Evolutionary conservation across 805 yeast species (phyloP).

Genomic region (Sugiyamaella mastotermitis): DNA sequence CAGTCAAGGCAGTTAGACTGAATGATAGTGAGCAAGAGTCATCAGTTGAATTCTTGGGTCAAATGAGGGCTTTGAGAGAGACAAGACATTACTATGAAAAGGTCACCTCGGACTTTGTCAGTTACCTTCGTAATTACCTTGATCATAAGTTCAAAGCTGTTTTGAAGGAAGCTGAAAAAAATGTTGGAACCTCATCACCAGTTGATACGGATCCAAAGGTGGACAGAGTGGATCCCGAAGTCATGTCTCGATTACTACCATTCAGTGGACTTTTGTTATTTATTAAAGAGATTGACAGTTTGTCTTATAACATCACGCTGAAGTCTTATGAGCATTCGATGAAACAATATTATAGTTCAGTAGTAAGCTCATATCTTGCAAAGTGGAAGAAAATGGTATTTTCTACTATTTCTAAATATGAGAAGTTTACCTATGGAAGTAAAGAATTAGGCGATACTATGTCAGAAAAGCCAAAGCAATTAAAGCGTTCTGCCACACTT

Average conservation of each 20-base stretch:
- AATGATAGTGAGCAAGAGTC: conserved; percentile 25
- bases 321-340: conserved; percentile 36
- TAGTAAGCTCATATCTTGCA: conserved; percentile 27
- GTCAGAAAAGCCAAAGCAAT: conserved; percentile 9
- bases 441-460: conserved; percentile 1
- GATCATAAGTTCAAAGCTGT: conserved; percentile 36
- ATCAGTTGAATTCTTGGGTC: conserved; percentile 25
- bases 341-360: conserved; percentile 31
- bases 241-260: conserved; percentile 24
- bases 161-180: conserved; percentile 14
- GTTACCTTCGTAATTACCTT: conserved; percentile 40
- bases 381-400: conserved; percentile 24
- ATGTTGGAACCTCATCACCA: neutral
- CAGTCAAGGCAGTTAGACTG: conserved; percentile 58
- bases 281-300: conserved; percentile 50
- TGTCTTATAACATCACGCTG: conserved; percentile 40
- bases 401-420: conserved; percentile 11
- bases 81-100: conserved; percentile 55
- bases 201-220: conserved; percentile 13
- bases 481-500: conserved; percentile 22
- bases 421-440: conserved; percentile 13
- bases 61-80: conserved; percentile 66
- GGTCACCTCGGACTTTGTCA: conserved; percentile 46
- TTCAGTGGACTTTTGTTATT: conserved; percentile 49
- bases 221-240: conserved; percentile 19